Evolutionary conservation across 805 yeast genomes (phyloP), one percentile per base, ranked within the genome.

Genomic region (Cyberlindnera maclurae): DNA sequence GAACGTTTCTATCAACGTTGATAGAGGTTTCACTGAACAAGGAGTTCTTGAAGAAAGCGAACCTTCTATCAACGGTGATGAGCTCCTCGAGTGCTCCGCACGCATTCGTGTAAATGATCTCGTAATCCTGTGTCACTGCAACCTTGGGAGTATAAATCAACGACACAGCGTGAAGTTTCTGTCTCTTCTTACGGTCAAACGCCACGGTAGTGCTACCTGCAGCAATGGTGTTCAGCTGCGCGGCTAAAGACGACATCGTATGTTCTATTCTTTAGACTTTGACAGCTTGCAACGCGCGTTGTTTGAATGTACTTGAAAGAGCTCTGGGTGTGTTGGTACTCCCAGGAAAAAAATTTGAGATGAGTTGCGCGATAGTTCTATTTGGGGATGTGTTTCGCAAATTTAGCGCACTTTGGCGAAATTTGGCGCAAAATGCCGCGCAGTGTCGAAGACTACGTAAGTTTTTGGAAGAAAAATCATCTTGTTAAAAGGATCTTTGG

Each of bases 51-150:
- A 90, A 93, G 47, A 71, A 72, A 3, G 67, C 57, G 59, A 93
- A 90, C 38, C 90, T 71, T n/a, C 73, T 68, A 54, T 93, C 97
- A 22, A 90, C 60, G 15, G 72, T 65, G 33, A 72, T 74, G 37
- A 93, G 67, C 49, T 84, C 89, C 24, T 75, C 77, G 33, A 89
- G 68, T 0, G 95, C 95, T 40, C 83, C 93, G 6, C 73, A 52
- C 3, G 93, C 82, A 40, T 75, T 75, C 37, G 79, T 73, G 54
- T 71, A 83, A 41, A 93, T 78, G 33, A 81, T 70, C 50, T 88
- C 96, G 54, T 76, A 89, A 59, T 93, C 98, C 65, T 93, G 97
- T 27, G 89, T 75, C n/a, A 94, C 85, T 13, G 98, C 98, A 44
- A 77, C 79, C 51, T 81, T 78, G 9, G 96, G 71, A 31, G 86